Conservation (phyloP, 2,329 filamentous ascomycete species). For the Cercospora sp. region DNA sequence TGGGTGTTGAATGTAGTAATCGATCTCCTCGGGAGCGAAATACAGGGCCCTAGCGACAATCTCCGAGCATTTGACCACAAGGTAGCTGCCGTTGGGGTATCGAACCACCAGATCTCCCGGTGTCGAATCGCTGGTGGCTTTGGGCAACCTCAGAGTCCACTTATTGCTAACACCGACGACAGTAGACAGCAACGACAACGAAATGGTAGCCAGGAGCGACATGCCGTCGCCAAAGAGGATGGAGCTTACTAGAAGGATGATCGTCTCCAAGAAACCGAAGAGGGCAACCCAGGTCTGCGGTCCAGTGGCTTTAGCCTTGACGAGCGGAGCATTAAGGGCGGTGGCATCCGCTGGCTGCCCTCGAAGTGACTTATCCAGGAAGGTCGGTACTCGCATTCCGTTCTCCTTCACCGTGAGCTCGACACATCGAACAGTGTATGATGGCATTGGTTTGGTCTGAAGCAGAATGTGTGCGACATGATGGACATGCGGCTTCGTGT, state of each 20-base stretch:
- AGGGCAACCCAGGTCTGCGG: conserved; percentile 49
- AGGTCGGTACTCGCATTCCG: neutral
- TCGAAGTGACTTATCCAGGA: conserved; percentile 40
- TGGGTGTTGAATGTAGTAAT: conserved; percentile 46
- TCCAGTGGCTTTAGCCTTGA: conserved; percentile 49
- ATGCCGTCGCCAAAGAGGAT: conserved; percentile 51
- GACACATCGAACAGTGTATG: conserved; percentile 34
- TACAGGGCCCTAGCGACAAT: conserved; percentile 53
- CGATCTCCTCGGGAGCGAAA: conserved; percentile 53
- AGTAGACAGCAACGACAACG: conserved; percentile 52
- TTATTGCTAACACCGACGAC: conserved; percentile 53
- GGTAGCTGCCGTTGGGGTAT: conserved; percentile 53
- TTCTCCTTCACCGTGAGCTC: conserved; percentile 25
- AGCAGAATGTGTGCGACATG: conserved; percentile 52
- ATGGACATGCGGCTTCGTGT: conserved; percentile 48
- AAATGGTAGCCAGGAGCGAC: conserved; percentile 50
- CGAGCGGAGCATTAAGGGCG: conserved; percentile 26
- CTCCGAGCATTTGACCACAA: conserved; percentile 53
- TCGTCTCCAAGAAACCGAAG: conserved; percentile 47
- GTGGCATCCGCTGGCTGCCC: too few relatives aligned
- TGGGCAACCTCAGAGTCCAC: conserved; percentile 49
- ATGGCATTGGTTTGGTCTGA: conserved; percentile 33
- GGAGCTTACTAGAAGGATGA: conserved; percentile 47
- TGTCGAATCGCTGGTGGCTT: conserved; percentile 39
- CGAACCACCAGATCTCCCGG: conserved; percentile 50